phyloP scores from a whole-genome alignment of 2,329 filamentous ascomycete species.

The Tolypocladium album region DNA sequence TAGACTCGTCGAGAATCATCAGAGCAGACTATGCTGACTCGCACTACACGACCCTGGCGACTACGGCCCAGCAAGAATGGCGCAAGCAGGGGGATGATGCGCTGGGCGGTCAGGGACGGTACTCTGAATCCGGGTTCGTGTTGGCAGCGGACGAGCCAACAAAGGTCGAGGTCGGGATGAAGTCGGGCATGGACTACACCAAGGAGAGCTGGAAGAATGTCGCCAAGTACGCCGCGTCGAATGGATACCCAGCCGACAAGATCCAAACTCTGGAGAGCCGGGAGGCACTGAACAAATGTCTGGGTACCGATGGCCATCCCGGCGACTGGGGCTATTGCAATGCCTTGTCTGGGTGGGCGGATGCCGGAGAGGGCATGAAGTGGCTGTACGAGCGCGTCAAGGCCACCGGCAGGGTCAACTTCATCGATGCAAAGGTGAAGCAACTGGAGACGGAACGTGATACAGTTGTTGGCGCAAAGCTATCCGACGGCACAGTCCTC shows the following conservation, averaged over 20 bases:
- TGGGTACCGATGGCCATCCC: conserved; percentile 38
- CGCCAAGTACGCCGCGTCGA: conserved; percentile 30
- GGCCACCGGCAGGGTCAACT: conserved; percentile 42
- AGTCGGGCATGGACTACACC: conserved; percentile 47
- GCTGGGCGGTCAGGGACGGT: conserved; percentile 54
- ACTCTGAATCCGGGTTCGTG: conserved; percentile 59
- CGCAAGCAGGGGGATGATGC: conserved; percentile 44
- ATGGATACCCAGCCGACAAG: conserved; percentile 23
- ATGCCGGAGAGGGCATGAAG: conserved; percentile 61
- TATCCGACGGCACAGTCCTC: conserved; percentile 22
- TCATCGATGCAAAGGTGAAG: conserved; percentile 38
- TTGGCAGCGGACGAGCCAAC: conserved; percentile 44
- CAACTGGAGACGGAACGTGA: conserved; percentile 28
- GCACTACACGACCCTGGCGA: conserved; percentile 65
- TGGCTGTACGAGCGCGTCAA: conserved; percentile 48
- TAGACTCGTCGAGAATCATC: conserved; percentile 55
- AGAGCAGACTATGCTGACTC: conserved; percentile 71
- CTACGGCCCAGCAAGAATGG: conserved; percentile 60
- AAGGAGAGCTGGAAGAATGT: conserved; percentile 53
- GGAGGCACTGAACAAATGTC: conserved; percentile 30
- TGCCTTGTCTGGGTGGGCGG: conserved; percentile 65
- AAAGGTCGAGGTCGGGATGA: conserved; percentile 16
- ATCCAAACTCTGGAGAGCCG: conserved; percentile 34
- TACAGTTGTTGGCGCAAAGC: conserved; percentile 41
- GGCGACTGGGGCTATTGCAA: conserved; percentile 68